These are phyloP conservation scores for Lentinula guzmanii DNA, from an alignment of 768 basidiomycete genomes.

Conservation along the genomic window DNA sequence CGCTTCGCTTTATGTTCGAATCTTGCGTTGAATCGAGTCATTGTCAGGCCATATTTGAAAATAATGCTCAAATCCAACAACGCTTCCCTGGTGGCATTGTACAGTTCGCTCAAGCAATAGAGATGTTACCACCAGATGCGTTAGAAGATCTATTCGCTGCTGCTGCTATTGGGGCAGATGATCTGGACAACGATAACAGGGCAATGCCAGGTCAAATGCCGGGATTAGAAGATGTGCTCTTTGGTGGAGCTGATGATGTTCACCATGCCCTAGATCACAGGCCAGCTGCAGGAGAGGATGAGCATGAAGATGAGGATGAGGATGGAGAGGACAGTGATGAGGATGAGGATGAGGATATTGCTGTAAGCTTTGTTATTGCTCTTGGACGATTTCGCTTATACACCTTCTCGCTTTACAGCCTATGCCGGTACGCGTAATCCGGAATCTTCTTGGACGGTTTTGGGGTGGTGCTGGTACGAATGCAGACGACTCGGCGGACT, in stretches of 20 bases:
- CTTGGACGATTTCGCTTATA: not conserved
- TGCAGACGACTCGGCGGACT: slow-evolving; percentile 26
- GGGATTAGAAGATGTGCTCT: slow-evolving; percentile 16
- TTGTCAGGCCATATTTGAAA: slow-evolving; percentile 47
- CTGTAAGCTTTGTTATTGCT: slow-evolving; percentile 31
- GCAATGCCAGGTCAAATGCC: slow-evolving; percentile 46
- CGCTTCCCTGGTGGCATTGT: slow-evolving; percentile 63
- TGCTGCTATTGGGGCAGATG: slow-evolving; percentile 27
- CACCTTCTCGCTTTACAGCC: slow-evolving; percentile 30
- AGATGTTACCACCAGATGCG: slow-evolving; percentile 49
- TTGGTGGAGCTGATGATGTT: slow-evolving; percentile 12
- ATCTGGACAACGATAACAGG: slow-evolving; percentile 19
- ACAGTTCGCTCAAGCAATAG: slow-evolving; percentile 54
- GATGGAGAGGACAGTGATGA: slow-evolving; percentile 34
- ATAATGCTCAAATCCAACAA: slow-evolving; percentile 44
- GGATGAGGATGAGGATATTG: slow-evolving; percentile 37
- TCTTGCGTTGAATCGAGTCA: not conserved
- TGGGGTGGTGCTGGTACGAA: slow-evolving; percentile 35
- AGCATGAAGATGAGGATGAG: slow-evolving; percentile 16
- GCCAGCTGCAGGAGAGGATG: slow-evolving; percentile 12
- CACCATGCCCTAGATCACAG: slow-evolving; percentile 21
- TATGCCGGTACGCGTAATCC: slow-evolving; percentile 50
- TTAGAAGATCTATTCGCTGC: slow-evolving; percentile 54
- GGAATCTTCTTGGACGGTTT: slow-evolving; percentile 54
- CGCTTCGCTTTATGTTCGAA: not conserved